Percentiles rank a stretch among this genome's conserved stretches.
Evolutionary conservation across 2,329 filamentous ascomycete genomes (phyloP).

Genomic region (Apiospora sp.): DNA sequence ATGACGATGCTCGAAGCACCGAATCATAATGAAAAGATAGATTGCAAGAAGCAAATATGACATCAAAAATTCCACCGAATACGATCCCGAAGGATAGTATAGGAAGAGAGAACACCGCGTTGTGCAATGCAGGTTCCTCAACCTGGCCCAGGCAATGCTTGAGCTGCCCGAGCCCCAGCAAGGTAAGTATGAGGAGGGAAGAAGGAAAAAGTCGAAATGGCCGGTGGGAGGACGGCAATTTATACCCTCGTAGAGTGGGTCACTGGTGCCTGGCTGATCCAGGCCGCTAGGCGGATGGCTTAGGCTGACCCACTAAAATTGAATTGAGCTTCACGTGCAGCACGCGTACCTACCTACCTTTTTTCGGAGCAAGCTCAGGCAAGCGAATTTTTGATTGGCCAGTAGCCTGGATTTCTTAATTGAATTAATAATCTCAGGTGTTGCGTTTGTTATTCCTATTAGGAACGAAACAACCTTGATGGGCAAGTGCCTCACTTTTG

Average conservation of each 20-base stretch:
- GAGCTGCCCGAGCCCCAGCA: conserved; percentile 49
- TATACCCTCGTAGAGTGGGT: neutral
- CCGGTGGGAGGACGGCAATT: conserved; percentile 16
- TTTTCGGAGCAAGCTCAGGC: neutral
- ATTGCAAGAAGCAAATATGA: conserved; percentile 22
- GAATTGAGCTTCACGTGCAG: neutral
- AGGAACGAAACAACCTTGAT: neutral
- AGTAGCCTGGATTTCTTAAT: neutral
- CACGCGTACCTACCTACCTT: too few relatives aligned
- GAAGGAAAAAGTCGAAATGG: too few relatives aligned
- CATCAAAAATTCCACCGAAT: conserved; percentile 56
- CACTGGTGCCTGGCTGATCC: neutral
- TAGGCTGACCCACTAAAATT: neutral
- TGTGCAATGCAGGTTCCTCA: conserved; percentile 58
- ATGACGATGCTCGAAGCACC: conserved; percentile 28
- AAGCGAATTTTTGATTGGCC: neutral
- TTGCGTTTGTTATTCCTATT: neutral
- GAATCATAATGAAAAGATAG: conserved; percentile 28
- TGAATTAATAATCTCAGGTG: neutral
- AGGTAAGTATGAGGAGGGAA: conserved; percentile 57
- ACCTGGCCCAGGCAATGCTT: conserved; percentile 48
- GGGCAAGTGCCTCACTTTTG: neutral
- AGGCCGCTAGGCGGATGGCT: neutral
- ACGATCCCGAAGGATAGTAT: conserved; percentile 58
- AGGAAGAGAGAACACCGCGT: conserved; percentile 52